Evolutionary conservation across 1,284 basidiomycete species (phyloP), one percentile per base, ranked within the genome.

Genomic region (Kwoniella shivajii): DNA sequence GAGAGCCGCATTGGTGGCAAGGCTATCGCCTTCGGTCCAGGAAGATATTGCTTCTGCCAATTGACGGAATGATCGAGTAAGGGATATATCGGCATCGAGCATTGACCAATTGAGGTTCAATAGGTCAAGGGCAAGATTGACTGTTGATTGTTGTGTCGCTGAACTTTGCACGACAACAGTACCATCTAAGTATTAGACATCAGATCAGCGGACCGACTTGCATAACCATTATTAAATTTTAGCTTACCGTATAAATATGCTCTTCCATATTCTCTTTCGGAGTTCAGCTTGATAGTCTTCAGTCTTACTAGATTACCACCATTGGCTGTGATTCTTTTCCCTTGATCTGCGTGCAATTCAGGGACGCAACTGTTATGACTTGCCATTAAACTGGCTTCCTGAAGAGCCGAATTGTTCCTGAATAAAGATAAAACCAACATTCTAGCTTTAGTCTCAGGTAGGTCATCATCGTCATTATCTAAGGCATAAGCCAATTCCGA

Each of bases 211-310:
- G 16, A 5, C 14, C n/a, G n/a, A n/a, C 13, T 46, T 13, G 16
- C 13, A 10, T 13, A 44, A 26, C 10, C 27, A 18, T 31, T 10
- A 13, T n/a, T 2, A 7, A 20, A 26, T 22, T 5, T 10, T 13
- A n/a, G 56, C 69, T 58, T 34, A 69, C 67, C 78, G 72, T 91
- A 94, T 6, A 86, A 78, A 69, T 92, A 97, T 56, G 84, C 80
- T 55, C 89, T 86, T 2, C 93, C 93, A 63, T 87, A 91, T 36
- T 87, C 85, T 34, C 90, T 84, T 61, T 90, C 86, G 11, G 84
- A 81, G 10, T 83, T 67, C 2, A 87, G 83, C 29, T 84, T 83
- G 26, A 86, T 84, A 0, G 82, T 82, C 47, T 85, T 85, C 39
- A 93, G 77, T 1, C 59, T 56, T 20, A 71, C 70, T 42, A 80